Evolutionary conservation across 2,329 filamentous ascomycete species (phyloP), one percentile per base, ranked within the genome.

Genomic region (Colletotrichum aenigma): DNA sequence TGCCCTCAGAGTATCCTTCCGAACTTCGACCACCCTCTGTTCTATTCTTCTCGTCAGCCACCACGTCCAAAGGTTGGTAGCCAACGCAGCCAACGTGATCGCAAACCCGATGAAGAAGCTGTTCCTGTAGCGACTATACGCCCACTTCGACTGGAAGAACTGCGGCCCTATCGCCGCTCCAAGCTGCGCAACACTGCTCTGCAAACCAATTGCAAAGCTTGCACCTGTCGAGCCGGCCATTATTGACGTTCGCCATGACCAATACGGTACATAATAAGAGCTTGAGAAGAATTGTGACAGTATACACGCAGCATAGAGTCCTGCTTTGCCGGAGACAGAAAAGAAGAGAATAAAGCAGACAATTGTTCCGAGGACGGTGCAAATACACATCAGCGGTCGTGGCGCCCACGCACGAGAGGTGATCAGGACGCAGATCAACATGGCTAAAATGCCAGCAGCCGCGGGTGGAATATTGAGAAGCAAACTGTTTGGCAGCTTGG

Each of bases 391-490:
- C 2, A 56, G 21, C n/a, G 52, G 52, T 3, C 52, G 52, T 9
- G 52, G 52, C 4, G 52, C 52, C 52, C 52, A 56, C 2, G 52
- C 52, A 56, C 21, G 52, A 16, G 52, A 56, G 1, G 21, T 56
- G 21, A 56, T 26, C 12, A 56, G 21, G 1, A 56, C 52, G 52
- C 52, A 56, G n/a, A 56, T 56, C 15, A 56, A 26, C 52, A 56
- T 56, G 2, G 83, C 81, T 0, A 84, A 76, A 5, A 88, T 82
- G 0, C 83, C 83, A 4, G 84, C 84, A 5, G 83, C 85, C 48
- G 86, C 85, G 1, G 86, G 86, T 0, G 86, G 86, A 24, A 88
- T 86, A 76, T 87, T 86, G 9, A 88, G 81, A 6, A 88, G 80
- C 70, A 87, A 86, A 74, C 87, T 88, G 28, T 82, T 79, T 1